phyloP scores from a whole-genome alignment of 177 flowering plant species.

The Telopea speciosissima region DNA sequence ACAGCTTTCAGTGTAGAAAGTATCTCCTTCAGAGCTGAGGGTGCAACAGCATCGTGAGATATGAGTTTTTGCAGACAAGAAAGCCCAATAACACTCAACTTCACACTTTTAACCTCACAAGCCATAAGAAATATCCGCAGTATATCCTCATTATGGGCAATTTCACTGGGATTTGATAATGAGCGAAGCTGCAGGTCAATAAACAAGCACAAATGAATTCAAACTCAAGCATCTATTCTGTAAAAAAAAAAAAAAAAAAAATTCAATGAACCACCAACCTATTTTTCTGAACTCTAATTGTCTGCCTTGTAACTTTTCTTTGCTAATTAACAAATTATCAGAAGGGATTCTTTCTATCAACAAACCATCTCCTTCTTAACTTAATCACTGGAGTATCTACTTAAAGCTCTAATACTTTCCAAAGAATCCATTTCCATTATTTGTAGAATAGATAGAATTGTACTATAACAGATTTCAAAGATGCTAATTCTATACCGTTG shows the following conservation, averaged over 20 bases:
- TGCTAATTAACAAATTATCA: too few relatives aligned
- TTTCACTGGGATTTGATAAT: conserved; percentile 69
- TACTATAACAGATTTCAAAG: neutral
- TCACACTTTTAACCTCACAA: conserved; percentile 78
- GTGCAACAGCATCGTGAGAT: conserved; percentile 86
- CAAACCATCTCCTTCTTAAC: too few relatives aligned
- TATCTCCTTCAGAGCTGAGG: conserved; percentile 74
- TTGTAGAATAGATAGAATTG: too few relatives aligned
- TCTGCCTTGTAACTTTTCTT: neutral
- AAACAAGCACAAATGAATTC: conserved; percentile 1
- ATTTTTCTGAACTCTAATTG: neutral
- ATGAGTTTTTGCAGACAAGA: conserved; percentile 94
- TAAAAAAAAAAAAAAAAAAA: too few relatives aligned
- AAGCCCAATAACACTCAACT: conserved; percentile 90
- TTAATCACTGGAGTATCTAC: neutral
- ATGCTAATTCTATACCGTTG: neutral
- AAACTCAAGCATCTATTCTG: neutral
- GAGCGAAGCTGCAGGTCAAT: conserved; percentile 65
- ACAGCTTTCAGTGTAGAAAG: conserved; percentile 82
- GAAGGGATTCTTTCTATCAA: too few relatives aligned
- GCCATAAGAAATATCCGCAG: conserved; percentile 89
- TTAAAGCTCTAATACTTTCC: neutral
- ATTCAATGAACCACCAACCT: neutral
- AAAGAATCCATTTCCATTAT: neutral
- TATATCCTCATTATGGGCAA: conserved; percentile 85